Percentiles rank a stretch among this genome's conserved stretches.
These are phyloP conservation scores for Persicaria tinctoria DNA, from an alignment of 148 eudicot species.

Conservation along the genomic window DNA sequence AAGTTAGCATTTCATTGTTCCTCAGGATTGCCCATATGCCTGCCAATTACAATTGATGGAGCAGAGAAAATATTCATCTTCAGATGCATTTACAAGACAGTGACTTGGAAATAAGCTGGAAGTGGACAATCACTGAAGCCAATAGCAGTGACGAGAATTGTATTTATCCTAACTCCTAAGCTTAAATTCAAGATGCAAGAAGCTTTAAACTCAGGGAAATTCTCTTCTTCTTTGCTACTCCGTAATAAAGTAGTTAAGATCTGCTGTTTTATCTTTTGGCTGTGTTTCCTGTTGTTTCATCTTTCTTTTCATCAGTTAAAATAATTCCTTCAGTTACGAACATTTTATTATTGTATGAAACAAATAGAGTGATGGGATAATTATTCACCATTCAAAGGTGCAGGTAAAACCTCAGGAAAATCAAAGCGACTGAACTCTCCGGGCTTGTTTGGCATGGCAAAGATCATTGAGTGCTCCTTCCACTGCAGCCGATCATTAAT, in stretches of 20 bases:
- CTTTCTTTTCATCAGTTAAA: too few relatives aligned
- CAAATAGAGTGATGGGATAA: not conserved
- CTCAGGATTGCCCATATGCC: conserved; percentile 91
- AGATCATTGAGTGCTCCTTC: conserved; percentile 99
- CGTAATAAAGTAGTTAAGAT: not conserved
- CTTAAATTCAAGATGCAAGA: not conserved
- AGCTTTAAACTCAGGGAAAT: not conserved
- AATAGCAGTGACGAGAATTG: not conserved
- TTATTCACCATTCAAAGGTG: conserved; percentile 74
- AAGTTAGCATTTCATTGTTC: conserved; percentile 97
- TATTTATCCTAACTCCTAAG: not conserved
- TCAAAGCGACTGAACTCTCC: conserved; percentile 98
- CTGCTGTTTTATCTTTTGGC: not conserved
- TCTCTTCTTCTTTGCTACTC: not conserved
- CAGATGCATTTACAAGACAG: not conserved
- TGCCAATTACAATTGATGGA: conserved; percentile 22
- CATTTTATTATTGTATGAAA: not conserved
- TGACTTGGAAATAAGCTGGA: not conserved
- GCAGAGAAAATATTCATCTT: not conserved
- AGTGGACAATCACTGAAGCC: not conserved
- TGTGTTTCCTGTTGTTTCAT: not conserved
- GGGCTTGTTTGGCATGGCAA: conserved; percentile 96
- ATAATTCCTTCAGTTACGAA: not conserved
- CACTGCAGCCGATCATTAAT: conserved; percentile 91
- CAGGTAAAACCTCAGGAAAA: conserved; percentile 79